Evolutionary conservation across 2,329 filamentous ascomycete genomes (phyloP).

Genomic region (Fulvia fulva): DNA sequence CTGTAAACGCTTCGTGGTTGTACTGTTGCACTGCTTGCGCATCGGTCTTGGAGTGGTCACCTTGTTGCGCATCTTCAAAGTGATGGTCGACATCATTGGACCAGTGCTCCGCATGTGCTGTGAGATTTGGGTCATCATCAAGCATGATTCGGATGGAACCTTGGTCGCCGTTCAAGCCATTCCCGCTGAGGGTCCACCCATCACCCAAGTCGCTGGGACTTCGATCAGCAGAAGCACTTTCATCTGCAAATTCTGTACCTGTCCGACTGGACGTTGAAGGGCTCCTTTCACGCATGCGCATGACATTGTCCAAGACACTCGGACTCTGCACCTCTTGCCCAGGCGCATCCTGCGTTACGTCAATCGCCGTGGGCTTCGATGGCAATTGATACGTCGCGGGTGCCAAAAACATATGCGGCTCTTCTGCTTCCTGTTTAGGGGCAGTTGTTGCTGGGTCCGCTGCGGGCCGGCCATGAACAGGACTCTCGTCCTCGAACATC

Average conservation of each 20-base stretch:
- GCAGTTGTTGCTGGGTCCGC: slow-evolving; percentile 9
- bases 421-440: slow-evolving; percentile 8
- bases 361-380: slow-evolving; percentile 13
- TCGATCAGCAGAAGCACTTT: slow-evolving; percentile 26
- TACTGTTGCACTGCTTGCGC: slow-evolving; percentile 18
- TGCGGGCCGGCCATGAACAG: slow-evolving; percentile 55
- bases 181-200: slow-evolving; percentile 24
- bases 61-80: slow-evolving; percentile 13
- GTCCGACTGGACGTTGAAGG: slow-evolving; percentile 27
- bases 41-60: slow-evolving; percentile 11
- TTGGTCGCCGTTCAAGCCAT: slow-evolving; percentile 22
- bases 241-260: slow-evolving; percentile 32
- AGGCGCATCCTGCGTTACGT: slow-evolving; percentile 10
- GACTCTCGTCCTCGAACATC: slow-evolving; percentile 56
- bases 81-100: slow-evolving; percentile 17
- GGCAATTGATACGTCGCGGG: slow-evolving; percentile 26
- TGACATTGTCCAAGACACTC: slow-evolving; percentile 31
- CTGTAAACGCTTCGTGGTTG: slow-evolving; percentile 21
- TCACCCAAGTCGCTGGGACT: slow-evolving; percentile 26
- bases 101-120: slow-evolving; percentile 20
- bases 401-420: slow-evolving; percentile 20
- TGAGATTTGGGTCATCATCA: slow-evolving; percentile 26
- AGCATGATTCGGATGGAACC: slow-evolving; percentile 36
- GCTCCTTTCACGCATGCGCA: slow-evolving; percentile 32
- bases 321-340: slow-evolving; percentile 22